phyloP scores from a whole-genome alignment of 148 eudicot genomes.

The Chenopodium formosanum region DNA sequence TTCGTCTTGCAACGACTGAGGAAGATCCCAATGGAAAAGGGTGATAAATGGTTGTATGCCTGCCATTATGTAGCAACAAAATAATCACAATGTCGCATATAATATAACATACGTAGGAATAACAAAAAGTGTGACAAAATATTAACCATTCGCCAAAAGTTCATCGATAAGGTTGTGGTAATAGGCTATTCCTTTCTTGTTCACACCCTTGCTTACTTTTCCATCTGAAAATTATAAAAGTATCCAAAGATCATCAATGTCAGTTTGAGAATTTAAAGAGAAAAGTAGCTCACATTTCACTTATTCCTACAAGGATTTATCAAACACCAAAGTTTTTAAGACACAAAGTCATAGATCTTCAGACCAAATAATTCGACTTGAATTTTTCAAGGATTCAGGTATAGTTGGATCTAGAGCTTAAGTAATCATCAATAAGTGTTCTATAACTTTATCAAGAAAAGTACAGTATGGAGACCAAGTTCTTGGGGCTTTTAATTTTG shows the following conservation, averaged over 20 bases:
- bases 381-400: too few species aligned
- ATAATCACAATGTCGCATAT: not conserved
- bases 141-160: constrained; percentile 40
- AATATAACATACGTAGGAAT: not conserved
- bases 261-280: not conserved
- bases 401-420: too few species aligned
- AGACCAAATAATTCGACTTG: too few species aligned
- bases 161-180: constrained; percentile 60
- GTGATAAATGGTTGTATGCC: constrained; percentile 49
- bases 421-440: too few species aligned
- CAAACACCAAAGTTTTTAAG: not conserved
- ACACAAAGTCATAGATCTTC: too few species aligned
- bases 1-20: constrained; percentile 45
- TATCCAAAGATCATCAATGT: not conserved
- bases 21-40: constrained; percentile 51
- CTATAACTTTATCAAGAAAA: too few species aligned
- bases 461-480: too few species aligned
- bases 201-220: constrained; percentile 47
- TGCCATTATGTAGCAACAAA: constrained; percentile 18
- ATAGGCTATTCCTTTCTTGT: constrained; percentile 46
- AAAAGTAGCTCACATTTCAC: not conserved
- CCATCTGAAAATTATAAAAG: constrained; percentile 37
- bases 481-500: too few species aligned
- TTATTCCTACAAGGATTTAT: not conserved
- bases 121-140: not conserved